Percentiles rank a stretch among this genome's conserved stretches.
phyloP scores from a whole-genome alignment of 495 filamentous ascomycete species.

The Podospora bellae-mahoneyi region DNA sequence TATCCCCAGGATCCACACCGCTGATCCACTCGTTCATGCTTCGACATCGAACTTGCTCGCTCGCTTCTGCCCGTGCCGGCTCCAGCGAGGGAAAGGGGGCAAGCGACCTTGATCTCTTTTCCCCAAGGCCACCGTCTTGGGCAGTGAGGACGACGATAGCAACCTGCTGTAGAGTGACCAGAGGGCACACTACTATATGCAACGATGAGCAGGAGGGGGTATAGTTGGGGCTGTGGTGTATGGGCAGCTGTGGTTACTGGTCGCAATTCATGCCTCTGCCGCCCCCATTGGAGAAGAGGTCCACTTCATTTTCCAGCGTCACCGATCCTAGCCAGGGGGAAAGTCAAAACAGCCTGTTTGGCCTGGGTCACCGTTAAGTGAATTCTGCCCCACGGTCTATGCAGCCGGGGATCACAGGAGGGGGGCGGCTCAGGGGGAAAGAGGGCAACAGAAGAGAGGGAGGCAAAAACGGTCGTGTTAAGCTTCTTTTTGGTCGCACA shows the following conservation, averaged over 20 bases:
- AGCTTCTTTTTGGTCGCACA: conserved; percentile 16
- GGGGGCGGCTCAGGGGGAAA: not conserved
- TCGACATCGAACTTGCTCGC: conserved; percentile 14
- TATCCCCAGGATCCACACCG: conserved; percentile 12
- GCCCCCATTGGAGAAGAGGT: conserved; percentile 17
- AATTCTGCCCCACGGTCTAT: conserved; percentile 10
- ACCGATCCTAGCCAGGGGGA: conserved; percentile 25
- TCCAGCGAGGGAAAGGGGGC: conserved; percentile 22
- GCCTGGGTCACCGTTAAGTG: conserved; percentile 17
- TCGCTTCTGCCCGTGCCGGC: conserved; percentile 33
- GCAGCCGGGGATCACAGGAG: not conserved
- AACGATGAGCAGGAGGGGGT: not conserved
- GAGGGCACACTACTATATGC: not conserved
- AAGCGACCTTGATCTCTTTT: conserved; percentile 7
- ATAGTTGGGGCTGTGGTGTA: not conserved
- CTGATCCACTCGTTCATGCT: conserved; percentile 19
- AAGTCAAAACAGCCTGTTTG: conserved; percentile 29
- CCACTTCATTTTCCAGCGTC: conserved; percentile 27
- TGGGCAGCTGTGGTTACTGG: not conserved
- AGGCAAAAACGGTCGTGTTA: conserved; percentile 15
- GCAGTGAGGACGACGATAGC: not conserved
- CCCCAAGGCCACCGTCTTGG: not conserved
- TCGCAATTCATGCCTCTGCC: conserved; percentile 28
- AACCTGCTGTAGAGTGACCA: not conserved
- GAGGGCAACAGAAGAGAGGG: not conserved